A percentile compares a stretch with the other conserved stretches of the same genome.
phyloP scores from a whole-genome alignment of 2,329 filamentous ascomycete genomes.

The Ophiosphaerella narmari region DNA sequence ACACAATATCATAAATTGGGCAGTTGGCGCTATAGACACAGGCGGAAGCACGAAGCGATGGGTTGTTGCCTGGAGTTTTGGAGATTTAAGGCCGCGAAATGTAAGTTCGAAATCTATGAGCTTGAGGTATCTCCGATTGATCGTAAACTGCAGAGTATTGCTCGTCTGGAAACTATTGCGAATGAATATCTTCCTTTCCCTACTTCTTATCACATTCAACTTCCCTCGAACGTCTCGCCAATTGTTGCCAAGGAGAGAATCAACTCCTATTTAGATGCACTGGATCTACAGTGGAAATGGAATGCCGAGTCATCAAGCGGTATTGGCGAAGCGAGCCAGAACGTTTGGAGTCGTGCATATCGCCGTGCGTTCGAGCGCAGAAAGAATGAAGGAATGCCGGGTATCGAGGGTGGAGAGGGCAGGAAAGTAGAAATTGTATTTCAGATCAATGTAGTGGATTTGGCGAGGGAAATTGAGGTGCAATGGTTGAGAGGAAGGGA shows the following conservation, averaged over 20 bases:
- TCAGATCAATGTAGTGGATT: conserved; percentile 41
- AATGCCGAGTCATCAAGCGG: conserved; percentile 59
- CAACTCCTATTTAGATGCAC: conserved; percentile 54
- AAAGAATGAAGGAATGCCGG: conserved; percentile 20
- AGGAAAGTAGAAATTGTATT: conserved; percentile 46
- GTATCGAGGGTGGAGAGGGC: conserved; percentile 28
- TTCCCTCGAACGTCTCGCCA: conserved; percentile 34
- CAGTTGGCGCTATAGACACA: conserved; percentile 78
- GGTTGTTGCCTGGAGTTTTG: conserved; percentile 88
- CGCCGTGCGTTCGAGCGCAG: conserved; percentile 60
- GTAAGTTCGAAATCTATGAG: conserved; percentile 30
- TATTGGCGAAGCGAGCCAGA: conserved; percentile 66
- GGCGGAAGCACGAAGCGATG: conserved; percentile 78
- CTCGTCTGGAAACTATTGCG: conserved; percentile 47
- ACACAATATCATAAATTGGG: conserved; percentile 72
- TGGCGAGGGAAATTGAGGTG: conserved; percentile 49
- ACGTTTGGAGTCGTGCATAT: conserved; percentile 80
- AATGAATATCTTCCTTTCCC: conserved; percentile 60
- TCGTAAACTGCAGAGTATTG: conserved; percentile 18
- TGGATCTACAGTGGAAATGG: conserved; percentile 72
- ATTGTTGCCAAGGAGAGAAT: conserved; percentile 44
- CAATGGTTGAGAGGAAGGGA: conserved; percentile 80
- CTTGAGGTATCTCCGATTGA: neutral
- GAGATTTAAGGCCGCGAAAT: conserved; percentile 65
- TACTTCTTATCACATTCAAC: conserved; percentile 54